phyloP scores from a whole-genome alignment of 805 yeast species.

The Schwanniomyces occidentalis region DNA sequence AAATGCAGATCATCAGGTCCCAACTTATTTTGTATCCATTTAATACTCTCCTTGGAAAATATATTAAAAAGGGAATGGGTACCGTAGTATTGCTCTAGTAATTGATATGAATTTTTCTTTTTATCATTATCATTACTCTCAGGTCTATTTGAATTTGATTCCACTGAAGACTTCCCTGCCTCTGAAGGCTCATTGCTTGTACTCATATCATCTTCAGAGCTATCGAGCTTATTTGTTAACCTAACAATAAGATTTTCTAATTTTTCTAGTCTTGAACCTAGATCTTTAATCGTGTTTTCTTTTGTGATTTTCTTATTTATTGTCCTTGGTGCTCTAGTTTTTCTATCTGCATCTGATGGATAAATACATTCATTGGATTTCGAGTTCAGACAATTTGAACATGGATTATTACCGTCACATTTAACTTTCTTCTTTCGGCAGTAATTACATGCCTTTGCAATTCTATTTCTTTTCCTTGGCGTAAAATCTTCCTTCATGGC shows the following conservation, averaged over 20 bases:
- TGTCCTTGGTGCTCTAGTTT: slow-evolving; percentile 12
- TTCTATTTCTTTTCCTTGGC: slow-evolving; percentile 7
- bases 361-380: slow-evolving; percentile 28
- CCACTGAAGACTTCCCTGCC: too few species aligned
- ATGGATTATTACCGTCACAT: slow-evolving; percentile 49
- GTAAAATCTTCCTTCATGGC: too few species aligned
- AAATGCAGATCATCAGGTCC: slow-evolving; percentile 19
- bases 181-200: slow-evolving; percentile 2
- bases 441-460: slow-evolving; percentile 44
- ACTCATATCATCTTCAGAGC: neutral
- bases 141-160: too few species aligned
- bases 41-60: slow-evolving; percentile 33
- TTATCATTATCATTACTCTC: too few species aligned
- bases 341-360: slow-evolving; percentile 14
- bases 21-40: slow-evolving; percentile 29
- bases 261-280: slow-evolving; percentile 14
- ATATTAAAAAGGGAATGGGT: slow-evolving; percentile 37
- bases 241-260: slow-evolving; percentile 17
- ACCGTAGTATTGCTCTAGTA: slow-evolving; percentile 28
- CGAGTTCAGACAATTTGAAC: slow-evolving; percentile 40
- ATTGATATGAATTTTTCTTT: neutral
- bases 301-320: slow-evolving; percentile 3
- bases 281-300: slow-evolving; percentile 6
- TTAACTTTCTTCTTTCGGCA: slow-evolving; percentile 51
- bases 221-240: slow-evolving; percentile 15